These are phyloP conservation scores for Fomitopsis pulvina DNA, from an alignment of 768 basidiomycete species.

Conservation along the genomic window DNA sequence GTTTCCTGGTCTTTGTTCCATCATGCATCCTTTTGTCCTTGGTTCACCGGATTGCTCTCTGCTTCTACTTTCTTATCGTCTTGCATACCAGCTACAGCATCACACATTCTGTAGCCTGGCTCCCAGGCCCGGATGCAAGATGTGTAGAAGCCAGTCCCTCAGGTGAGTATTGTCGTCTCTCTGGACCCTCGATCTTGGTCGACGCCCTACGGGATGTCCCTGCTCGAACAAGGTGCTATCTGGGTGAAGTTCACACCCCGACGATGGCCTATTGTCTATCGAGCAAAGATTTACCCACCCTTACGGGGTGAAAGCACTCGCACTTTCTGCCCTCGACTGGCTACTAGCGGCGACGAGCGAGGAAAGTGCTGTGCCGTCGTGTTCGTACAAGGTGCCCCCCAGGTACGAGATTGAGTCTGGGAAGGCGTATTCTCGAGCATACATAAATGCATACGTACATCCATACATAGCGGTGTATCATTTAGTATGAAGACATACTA, in stretches of 20 bases:
- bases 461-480: no score
- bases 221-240: conserved; percentile 39
- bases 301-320: neutral
- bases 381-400: conserved; percentile 26
- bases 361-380: neutral
- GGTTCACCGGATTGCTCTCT: no score
- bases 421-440: conserved; percentile 28
- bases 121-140: no score
- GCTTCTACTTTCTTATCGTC: no score
- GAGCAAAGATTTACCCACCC: conserved; percentile 19
- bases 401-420: conserved; percentile 18
- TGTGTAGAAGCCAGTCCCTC: neutral
- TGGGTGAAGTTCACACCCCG: conserved; percentile 23
- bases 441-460: no score
- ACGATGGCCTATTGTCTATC: conserved; percentile 27
- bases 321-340: no score
- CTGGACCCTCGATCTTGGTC: neutral
- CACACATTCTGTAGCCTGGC: no score
- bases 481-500: no score
- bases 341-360: no score
- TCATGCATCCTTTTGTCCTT: neutral
- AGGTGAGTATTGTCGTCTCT: neutral
- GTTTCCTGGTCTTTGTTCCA: neutral
- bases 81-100: no score
- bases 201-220: conserved; percentile 3